Base-by-base conservation (phyloP, 768 basidiomycete genomes). In the Psilocybe tampanensis region DNA sequence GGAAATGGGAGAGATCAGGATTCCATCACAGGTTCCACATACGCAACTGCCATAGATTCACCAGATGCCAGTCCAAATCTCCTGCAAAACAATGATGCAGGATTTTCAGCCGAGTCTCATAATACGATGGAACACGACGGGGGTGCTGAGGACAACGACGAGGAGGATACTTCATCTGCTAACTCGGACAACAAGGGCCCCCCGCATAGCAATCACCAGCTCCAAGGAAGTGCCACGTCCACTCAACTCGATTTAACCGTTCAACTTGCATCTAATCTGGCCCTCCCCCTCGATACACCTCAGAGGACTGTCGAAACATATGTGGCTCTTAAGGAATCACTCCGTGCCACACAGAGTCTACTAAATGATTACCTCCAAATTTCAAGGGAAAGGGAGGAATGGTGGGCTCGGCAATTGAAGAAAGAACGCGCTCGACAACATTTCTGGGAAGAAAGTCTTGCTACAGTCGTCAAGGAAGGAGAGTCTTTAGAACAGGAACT, bases 371-470 rank as follows among this genome's bases (percentile, higher is more conserved):
- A 56, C 21, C 42, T 62, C 11, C 54, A 72, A 70, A 15, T 95
- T 84, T 76, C 80, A 5, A 77, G 78, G 54, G 87, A 89, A 55
- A 79, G 95, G n/a, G 95, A 97, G 60, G 80, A 82, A 47, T 97
- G 89, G 82, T 95, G 85, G 77, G 80, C 78, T 54, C 72, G 77
- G 26, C 82, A 85, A 62, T 74, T 94, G 9, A 80, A 80, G 60
- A 80, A 82, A 22, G 90, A 94, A 66, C 76, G 80, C 47, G 76
- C 80, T 62, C 77, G 86, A 22, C 85, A 86, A 65, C 74, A 67
- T 11, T 76, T 94, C 23, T 98, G 95, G 95, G 95, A 96, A 72
- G 89, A 94, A 73, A 95, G 91, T 69, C 71, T 98, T 66, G 85
- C 88, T 53, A 84, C 85, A 1, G 94, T 95, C 8, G 94, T 95